Conservation (phyloP, 345 rosid genomes). For the Nasturtium officinale region DNA sequence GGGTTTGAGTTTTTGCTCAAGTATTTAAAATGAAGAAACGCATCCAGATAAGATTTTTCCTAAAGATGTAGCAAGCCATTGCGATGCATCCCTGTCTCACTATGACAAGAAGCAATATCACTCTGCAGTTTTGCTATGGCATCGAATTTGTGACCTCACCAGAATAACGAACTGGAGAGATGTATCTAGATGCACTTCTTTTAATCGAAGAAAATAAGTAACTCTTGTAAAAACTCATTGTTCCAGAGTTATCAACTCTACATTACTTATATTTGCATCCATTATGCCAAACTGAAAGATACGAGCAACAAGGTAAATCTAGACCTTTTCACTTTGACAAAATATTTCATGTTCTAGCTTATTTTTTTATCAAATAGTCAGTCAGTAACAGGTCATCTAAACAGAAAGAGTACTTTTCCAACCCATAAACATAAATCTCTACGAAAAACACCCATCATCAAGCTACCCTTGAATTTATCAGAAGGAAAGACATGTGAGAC, state of each 20-base stretch:
- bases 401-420: background rate
- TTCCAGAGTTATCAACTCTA: constrained; percentile 45
- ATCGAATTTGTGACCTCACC: constrained; percentile 78
- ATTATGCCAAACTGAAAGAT: constrained; percentile 38
- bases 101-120: constrained; percentile 60
- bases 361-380: background rate
- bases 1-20: constrained; percentile 6
- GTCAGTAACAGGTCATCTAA: background rate
- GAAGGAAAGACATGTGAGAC: constrained; percentile 1
- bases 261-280: constrained; percentile 44
- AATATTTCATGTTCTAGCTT: constrained; percentile 14
- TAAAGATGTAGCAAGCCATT: constrained; percentile 60
- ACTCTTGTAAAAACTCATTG: background rate
- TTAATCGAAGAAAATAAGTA: background rate
- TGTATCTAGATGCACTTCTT: constrained; percentile 76
- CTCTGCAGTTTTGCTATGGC: constrained; percentile 68
- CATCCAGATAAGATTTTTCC: background rate
- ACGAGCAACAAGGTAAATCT: constrained; percentile 38
- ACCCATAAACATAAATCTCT: background rate
- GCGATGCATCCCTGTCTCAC: constrained; percentile 54
- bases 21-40: background rate
- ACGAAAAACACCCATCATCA: constrained; percentile 2
- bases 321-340: constrained; percentile 32
- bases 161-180: constrained; percentile 69
- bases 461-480: constrained; percentile 1